phyloP scores from a whole-genome alignment of 2,329 filamentous ascomycete species.

The Xylaria polymorpha region DNA sequence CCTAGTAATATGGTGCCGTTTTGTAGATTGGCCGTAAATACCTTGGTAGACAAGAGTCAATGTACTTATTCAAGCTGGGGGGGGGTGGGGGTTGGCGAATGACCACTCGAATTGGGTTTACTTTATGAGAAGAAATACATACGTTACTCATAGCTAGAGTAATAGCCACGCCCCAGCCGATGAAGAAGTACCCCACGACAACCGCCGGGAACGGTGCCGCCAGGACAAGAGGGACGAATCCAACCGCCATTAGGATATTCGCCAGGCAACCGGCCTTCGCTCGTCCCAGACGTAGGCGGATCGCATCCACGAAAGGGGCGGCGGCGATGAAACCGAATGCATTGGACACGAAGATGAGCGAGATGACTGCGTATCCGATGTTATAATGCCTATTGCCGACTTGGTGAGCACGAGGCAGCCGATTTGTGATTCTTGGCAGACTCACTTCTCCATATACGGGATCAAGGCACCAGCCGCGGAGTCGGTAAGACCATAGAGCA shows the following conservation, averaged over 20 bases:
- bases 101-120: not conserved
- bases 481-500: slow-evolving; percentile 79
- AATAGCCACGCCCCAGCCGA: slow-evolving; percentile 69
- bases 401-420: slow-evolving; percentile 24
- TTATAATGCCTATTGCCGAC: slow-evolving; percentile 66
- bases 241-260: slow-evolving; percentile 66
- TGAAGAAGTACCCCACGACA: slow-evolving; percentile 74
- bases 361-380: slow-evolving; percentile 82
- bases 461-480: slow-evolving; percentile 81
- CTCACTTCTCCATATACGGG: slow-evolving; percentile 78
- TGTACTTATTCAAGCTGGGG: not conserved
- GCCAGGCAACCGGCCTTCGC: slow-evolving; percentile 71
- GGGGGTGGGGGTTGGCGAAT: not conserved
- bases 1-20: slow-evolving; percentile 69
- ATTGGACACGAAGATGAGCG: slow-evolving; percentile 83
- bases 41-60: slow-evolving; percentile 22
- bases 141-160: slow-evolving; percentile 69
- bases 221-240: slow-evolving; percentile 73
- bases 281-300: slow-evolving; percentile 72
- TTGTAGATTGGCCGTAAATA: slow-evolving; percentile 65
- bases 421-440: not conserved
- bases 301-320: slow-evolving; percentile 74
- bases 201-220: slow-evolving; percentile 77
- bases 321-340: slow-evolving; percentile 80
- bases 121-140: not conserved